Base-by-base conservation (phyloP, 148 eudicot species). In the Chenopodium berlandieri region DNA sequence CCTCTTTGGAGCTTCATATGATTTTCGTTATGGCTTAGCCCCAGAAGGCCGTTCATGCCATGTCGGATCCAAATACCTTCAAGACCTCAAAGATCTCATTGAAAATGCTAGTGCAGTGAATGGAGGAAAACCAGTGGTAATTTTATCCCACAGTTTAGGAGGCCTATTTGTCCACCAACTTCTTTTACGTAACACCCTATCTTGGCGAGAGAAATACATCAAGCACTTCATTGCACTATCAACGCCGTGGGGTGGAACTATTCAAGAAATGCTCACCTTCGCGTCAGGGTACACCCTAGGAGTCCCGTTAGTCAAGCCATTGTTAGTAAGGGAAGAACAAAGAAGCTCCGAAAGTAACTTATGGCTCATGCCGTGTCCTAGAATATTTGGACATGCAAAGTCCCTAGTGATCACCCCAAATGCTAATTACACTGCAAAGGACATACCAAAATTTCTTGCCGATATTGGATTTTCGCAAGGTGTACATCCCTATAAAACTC, bases 1-100 rank as follows among this genome's bases (percentile, higher is more conserved):
- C 81, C 91, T 96, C 12, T 96, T 86, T 32, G 99, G 97, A 80
- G 98, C 99, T 9, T 98, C 99, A 0, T 96, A 96, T 31, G 99
- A 96, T 83, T 96, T 96, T 46, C 94, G 99, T 0, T 94, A 96
- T 75, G 99, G 95, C 31, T 75, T 94, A 77, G 99, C 99, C 37
- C 83, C 93, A 1, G 73, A 85, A 77, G 91, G 90, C 40, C 95
- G 86, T 78, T 89, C 94, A 12, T 76, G 84, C 48, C 64, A 77
- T 0, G 87, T 89, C 4, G 98, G 93, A 13, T 81, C 94, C 9
- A 86, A 88, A n/a, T 96, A 86, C 88, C 93, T 96, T 1, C 50
- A 84, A 76, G 90, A 91, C 78, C 90, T 96, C 11, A 92, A 91
- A 84, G 17, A 54, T 1, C 88, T 96, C 23, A 81, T 96, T 37